Evolutionary conservation across 371 early-diverging fungal species (phyloP).

Genomic region (Syncephalastrum monosporum): DNA sequence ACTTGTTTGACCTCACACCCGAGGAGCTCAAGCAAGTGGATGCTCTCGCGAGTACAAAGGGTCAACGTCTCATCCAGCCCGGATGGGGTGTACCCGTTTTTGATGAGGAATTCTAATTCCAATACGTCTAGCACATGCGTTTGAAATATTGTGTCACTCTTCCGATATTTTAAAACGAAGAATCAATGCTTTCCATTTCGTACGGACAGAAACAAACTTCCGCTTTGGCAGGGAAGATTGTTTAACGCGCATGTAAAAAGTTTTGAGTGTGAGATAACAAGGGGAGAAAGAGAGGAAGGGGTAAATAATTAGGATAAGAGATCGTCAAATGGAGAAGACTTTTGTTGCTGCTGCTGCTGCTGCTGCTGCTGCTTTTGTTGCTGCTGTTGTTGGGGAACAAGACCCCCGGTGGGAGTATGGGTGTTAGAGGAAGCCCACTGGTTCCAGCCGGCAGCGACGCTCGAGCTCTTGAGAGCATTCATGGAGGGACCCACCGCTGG

Average conservation of each 20-base stretch:
- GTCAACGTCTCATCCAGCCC: slow-evolving; percentile 34
- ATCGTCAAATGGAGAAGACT: slow-evolving; percentile 39
- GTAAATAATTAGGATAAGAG: slow-evolving; percentile 27
- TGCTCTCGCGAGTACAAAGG: slow-evolving; percentile 32
- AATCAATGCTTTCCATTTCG: too few species aligned
- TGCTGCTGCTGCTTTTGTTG: slow-evolving; percentile 14
- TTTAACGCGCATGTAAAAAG: too few species aligned
- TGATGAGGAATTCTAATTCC: slow-evolving; percentile 30
- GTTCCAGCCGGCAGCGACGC: slow-evolving; percentile 39
- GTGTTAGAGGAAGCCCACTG: slow-evolving; percentile 35
- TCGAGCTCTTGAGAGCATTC: slow-evolving; percentile 54
- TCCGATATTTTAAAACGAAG: too few species aligned
- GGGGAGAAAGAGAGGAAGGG: background rate
- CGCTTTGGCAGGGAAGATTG: too few species aligned
- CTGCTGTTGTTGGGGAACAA: slow-evolving; percentile 1
- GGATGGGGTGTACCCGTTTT: slow-evolving; percentile 45
- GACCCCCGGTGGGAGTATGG: slow-evolving; percentile 3
- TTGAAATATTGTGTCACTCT: too few species aligned
- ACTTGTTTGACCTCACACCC: slow-evolving; percentile 30
- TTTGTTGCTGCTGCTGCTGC: slow-evolving; percentile 13
- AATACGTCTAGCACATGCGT: slow-evolving; percentile 1
- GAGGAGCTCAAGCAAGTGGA: slow-evolving; percentile 43
- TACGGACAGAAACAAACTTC: too few species aligned
- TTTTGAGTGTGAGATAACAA: too few species aligned
- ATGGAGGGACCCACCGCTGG: slow-evolving; percentile 52